Evolutionary conservation across 371 early-diverging fungal species (phyloP).

Genomic region (Cokeromyces recurvatus): DNA sequence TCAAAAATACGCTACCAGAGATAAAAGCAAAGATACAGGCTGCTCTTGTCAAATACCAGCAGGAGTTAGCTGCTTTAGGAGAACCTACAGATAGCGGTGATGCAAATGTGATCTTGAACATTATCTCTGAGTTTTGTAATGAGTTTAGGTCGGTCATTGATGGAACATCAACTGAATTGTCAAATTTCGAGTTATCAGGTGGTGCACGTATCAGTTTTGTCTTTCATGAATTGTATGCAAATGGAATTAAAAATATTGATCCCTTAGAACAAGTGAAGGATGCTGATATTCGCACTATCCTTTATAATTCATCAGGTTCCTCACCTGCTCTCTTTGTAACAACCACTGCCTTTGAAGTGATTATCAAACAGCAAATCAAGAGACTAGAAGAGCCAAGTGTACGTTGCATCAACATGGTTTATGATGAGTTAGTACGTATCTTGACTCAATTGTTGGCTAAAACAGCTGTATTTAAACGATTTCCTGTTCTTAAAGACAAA

Average conservation of each 20-base stretch:
- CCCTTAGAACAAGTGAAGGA: slow-evolving; percentile 97
- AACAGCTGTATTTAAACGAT: slow-evolving; percentile 90
- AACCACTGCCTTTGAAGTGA: slow-evolving; percentile 96
- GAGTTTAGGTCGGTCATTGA: slow-evolving; percentile 94
- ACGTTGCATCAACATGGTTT: slow-evolving; percentile 89
- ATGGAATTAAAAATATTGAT: slow-evolving; percentile 89
- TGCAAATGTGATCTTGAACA: slow-evolving; percentile 87
- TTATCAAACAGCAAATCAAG: slow-evolving; percentile 96
- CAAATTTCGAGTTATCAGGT: slow-evolving; percentile 92
- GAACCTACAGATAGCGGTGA: slow-evolving; percentile 74
- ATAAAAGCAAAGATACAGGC: slow-evolving; percentile 93
- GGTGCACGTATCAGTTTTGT: slow-evolving; percentile 98
- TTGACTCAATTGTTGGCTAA: slow-evolving; percentile 85
- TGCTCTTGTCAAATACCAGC: slow-evolving; percentile 76
- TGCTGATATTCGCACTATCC: slow-evolving; percentile 94
- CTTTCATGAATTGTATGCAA: slow-evolving; percentile 95
- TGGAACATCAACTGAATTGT: slow-evolving; percentile 89
- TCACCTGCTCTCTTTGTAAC: slow-evolving; percentile 96
- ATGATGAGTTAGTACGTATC: slow-evolving; percentile 95
- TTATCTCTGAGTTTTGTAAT: slow-evolving; percentile 95
- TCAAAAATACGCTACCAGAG: slow-evolving; percentile 92
- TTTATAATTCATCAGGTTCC: slow-evolving; percentile 98
- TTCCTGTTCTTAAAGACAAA: slow-evolving; percentile 88
- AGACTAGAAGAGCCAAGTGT: slow-evolving; percentile 95
- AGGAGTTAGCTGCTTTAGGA: slow-evolving; percentile 84